Evolutionary conservation across 257 asterid genomes (phyloP).

Genomic region (Mitragyna speciosa): DNA sequence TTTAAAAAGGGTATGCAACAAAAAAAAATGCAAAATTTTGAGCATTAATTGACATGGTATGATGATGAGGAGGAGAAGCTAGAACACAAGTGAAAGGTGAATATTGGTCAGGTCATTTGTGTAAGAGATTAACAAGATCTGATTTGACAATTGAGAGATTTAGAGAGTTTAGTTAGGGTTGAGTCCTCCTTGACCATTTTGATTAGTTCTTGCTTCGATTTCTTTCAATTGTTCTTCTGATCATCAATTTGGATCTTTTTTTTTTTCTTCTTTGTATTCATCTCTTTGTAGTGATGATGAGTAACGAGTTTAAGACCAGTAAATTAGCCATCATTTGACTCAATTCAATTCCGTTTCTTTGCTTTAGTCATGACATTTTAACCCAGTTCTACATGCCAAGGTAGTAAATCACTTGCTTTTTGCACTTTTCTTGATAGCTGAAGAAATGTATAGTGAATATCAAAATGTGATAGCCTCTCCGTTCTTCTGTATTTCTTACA

Average conservation of each 20-base stretch:
- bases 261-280: not conserved
- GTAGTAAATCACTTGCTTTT: not conserved
- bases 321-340: not conserved
- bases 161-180: conserved; percentile 19
- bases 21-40: conserved; percentile 10
- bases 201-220: not conserved
- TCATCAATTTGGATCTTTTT: not conserved
- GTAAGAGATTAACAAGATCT: conserved; percentile 15
- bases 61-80: not conserved
- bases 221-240: not conserved
- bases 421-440: not conserved
- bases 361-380: not conserved
- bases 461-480: not conserved
- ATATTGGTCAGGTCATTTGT: not conserved
- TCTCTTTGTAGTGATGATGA: conserved; percentile 1
- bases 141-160: conserved; percentile 1
- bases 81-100: not conserved
- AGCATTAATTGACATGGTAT: conserved; percentile 8
- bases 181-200: conserved; percentile 1
- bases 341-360: not conserved
- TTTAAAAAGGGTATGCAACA: not conserved
- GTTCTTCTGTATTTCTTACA: not conserved
- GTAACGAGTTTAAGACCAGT: conserved; percentile 6
- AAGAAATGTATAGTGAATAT: not conserved
- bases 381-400: conserved; percentile 5